Evolutionary conservation across 164 flowering plant genomes (phyloP).

Genomic region (Paratinospora sagittata): DNA sequence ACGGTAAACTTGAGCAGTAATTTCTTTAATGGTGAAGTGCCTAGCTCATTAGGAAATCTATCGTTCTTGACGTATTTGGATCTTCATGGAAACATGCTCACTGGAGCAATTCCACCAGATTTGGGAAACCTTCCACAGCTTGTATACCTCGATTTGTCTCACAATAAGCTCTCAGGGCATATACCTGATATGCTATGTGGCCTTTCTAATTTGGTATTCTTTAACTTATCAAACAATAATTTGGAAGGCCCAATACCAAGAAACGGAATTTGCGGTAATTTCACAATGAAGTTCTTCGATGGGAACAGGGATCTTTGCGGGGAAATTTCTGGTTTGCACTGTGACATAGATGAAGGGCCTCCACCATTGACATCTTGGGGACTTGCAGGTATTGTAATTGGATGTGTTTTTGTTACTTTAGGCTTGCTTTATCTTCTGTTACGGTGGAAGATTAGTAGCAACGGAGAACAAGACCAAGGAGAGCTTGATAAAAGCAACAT

Average conservation of each 20-base stretch:
- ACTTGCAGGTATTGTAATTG: conserved; percentile 34
- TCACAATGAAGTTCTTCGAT: conserved; percentile 29
- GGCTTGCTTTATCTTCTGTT: conserved; percentile 23
- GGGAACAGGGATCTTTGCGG: conserved; percentile 50
- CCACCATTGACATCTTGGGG: conserved; percentile 35
- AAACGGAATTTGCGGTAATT: conserved; percentile 46
- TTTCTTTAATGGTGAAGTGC: conserved; percentile 43
- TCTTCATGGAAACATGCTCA: conserved; percentile 50
- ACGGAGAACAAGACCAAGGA: conserved; percentile 20
- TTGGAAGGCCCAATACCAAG: conserved; percentile 55
- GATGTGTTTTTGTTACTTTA: conserved; percentile 24
- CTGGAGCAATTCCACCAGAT: conserved; percentile 49
- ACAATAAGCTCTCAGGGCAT: conserved; percentile 45
- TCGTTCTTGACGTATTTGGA: conserved; percentile 57
- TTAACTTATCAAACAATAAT: conserved; percentile 45
- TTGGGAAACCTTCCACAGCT: conserved; percentile 59
- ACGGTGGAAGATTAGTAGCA: conserved; percentile 27
- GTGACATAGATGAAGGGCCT: conserved; percentile 25
- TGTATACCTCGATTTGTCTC: conserved; percentile 48
- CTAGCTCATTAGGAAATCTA: conserved; percentile 50
- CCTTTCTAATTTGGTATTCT: conserved; percentile 28
- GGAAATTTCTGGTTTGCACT: conserved; percentile 20
- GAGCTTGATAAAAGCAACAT: conserved; percentile 39
- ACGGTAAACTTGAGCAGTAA: conserved; percentile 55
- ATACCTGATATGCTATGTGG: conserved; percentile 52